Conservation (phyloP, 2,329 filamentous ascomycete genomes). For the Penicillium vulpinum region DNA sequence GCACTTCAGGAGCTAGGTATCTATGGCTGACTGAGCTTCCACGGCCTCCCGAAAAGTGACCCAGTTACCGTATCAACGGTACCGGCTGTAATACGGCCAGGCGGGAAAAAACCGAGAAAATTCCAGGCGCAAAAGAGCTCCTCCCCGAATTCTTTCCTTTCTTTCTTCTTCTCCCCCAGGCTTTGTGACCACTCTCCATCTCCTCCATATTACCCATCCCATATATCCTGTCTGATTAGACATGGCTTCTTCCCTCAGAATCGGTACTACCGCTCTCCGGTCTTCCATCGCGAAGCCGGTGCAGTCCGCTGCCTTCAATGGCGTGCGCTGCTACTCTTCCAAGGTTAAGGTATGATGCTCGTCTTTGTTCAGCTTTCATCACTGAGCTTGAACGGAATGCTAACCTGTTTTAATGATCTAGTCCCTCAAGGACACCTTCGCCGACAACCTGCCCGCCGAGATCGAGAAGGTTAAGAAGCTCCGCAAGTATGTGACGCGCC, state of each 20-base stretch:
- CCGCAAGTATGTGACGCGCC: conserved; percentile 69
- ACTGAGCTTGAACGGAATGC: conserved; percentile 17
- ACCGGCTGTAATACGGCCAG: conserved; percentile 37
- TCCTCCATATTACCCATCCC: conserved; percentile 19
- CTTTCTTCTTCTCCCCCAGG: conserved; percentile 37
- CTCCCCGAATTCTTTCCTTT: conserved; percentile 30
- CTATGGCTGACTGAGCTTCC: conserved; percentile 12
- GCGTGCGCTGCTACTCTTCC: conserved; percentile 85
- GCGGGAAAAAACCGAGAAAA: conserved; percentile 37
- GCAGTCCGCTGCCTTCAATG: conserved; percentile 73
- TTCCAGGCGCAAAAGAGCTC: conserved; percentile 30
- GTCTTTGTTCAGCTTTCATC: neutral
- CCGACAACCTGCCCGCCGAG: conserved; percentile 91
- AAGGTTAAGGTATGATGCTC: conserved; percentile 73
- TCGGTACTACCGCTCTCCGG: conserved; percentile 79
- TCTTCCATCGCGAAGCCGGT: conserved; percentile 69
- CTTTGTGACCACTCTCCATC: conserved; percentile 36
- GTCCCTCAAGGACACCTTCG: conserved; percentile 98
- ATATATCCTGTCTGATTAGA: conserved; percentile 42
- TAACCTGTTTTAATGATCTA: conserved; percentile 46
- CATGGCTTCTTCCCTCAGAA: conserved; percentile 83
- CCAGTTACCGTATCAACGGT: conserved; percentile 21
- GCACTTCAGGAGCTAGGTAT: neutral
- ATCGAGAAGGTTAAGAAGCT: conserved; percentile 99
- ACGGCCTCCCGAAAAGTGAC: conserved; percentile 19